A percentile compares a stretch with the other conserved stretches of the same genome.
Evolutionary conservation across 2,329 filamentous ascomycete genomes (phyloP).

Genomic region (Colletotrichum eleusines): DNA sequence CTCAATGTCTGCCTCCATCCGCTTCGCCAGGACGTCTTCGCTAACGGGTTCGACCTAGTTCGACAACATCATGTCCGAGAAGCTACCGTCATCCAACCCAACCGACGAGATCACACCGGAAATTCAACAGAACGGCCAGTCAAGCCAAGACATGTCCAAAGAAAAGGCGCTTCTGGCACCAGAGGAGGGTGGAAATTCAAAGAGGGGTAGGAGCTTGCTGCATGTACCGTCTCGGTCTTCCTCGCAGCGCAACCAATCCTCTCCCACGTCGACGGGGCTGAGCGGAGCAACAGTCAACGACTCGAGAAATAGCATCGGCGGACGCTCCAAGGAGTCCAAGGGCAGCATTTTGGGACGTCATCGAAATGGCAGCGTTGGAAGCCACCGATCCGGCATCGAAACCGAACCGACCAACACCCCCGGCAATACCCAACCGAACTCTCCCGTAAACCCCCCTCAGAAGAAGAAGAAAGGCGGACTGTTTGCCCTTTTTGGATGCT

Average conservation of each 20-base stretch:
- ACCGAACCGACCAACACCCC: slow-evolving; percentile 64
- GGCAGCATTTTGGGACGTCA: slow-evolving; percentile 72
- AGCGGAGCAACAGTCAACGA: slow-evolving; percentile 71
- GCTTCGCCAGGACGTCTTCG: slow-evolving; percentile 25
- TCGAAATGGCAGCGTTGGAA: slow-evolving; percentile 76
- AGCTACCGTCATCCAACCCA: slow-evolving; percentile 45
- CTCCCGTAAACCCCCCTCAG: slow-evolving; percentile 62
- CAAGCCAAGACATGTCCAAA: slow-evolving; percentile 57
- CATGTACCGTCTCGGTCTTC: slow-evolving; percentile 73
- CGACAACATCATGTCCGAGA: slow-evolving; percentile 49
- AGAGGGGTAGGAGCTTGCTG: slow-evolving; percentile 65
- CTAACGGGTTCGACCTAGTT: slow-evolving; percentile 27
- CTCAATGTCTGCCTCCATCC: slow-evolving; percentile 19
- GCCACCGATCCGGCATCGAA: slow-evolving; percentile 68
- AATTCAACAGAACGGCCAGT: slow-evolving; percentile 45
- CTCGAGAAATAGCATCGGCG: slow-evolving; percentile 71
- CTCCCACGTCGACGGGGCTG: slow-evolving; percentile 69
- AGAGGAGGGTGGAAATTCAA: slow-evolving; percentile 58
- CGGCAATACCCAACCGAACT: slow-evolving; percentile 64
- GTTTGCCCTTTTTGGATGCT: slow-evolving; percentile 74
- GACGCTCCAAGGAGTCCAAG: slow-evolving; percentile 74
- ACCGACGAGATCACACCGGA: slow-evolving; percentile 47
- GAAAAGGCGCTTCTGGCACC: slow-evolving; percentile 56
- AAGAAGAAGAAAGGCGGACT: slow-evolving; percentile 69
- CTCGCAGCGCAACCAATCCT: slow-evolving; percentile 70